Base-by-base conservation (phyloP, 345 rosid genomes). In the Carallia pectinifolia region DNA sequence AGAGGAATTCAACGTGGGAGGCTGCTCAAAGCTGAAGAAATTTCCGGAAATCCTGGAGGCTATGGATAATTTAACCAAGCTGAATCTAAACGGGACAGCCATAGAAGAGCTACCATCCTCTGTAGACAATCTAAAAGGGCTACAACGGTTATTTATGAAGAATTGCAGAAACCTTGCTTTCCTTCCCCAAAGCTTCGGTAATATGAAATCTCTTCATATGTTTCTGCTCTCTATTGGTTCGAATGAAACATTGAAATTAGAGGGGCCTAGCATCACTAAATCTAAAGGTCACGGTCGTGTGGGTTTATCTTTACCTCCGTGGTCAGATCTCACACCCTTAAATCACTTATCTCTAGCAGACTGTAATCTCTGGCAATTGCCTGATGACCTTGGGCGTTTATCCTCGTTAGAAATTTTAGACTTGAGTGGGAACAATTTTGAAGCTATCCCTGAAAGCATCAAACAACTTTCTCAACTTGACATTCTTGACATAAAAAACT, bases 11-110 rank as follows among this genome's bases (percentile, higher is more conserved):
- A 39, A 68, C 40, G 54, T 68, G 7, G 44, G 58, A 15, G 62
- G 40, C 37, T 68, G 71, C 71, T 55, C 62, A 68, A 68, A 39
- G 6, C 27, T 68, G 18, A 39, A 62, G 62, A 58, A 58, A 58
- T 68, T 68, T 50, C 71, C 71, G 0, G 56, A 53, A 19, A 53
- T 53, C 56, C 5, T 18, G 56, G 56, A 53, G 56, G 19, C 56
- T 7, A 18, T 53, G 56, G n/a, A 53, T 19, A 53, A 53, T 53
- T 19, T 53, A 53, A 53, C 19, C 19, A 53, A 16, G 27, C 19
- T 53, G n/a, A 53, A 53, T 53, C 18, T 53, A 53, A 16, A 17
- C 2, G 56, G 19, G n/a, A 16, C 56, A 4, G 27, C 19, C 27
- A 1, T 53, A 53, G 56, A 53, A 53, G 56, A 1, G 56, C n/a